Percentiles rank a stretch among this genome's conserved stretches.
These are phyloP conservation scores for Chlamydomonas sp. DNA, from an alignment of 139 green algal genomes.

Conservation along the genomic window DNA sequence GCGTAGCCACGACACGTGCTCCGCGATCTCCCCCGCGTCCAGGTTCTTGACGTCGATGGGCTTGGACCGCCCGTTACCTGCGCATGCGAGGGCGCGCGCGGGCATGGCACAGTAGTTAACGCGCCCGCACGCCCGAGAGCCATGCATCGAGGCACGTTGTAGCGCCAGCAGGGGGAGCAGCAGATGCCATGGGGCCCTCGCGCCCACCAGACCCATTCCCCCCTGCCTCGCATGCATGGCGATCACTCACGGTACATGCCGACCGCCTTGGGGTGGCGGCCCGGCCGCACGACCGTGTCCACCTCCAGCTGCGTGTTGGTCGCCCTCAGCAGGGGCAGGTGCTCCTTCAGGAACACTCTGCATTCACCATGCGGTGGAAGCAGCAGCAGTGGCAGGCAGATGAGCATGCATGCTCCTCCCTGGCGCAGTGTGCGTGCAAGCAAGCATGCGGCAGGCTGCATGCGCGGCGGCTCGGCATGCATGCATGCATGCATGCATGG, in stretches of 20 bases:
- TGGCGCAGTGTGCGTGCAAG: background rate
- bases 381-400: background rate
- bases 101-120: background rate
- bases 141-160: background rate
- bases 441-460: background rate
- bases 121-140: background rate
- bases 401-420: background rate
- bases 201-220: too few relatives aligned
- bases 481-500: too few relatives aligned
- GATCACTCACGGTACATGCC: constrained; percentile 27
- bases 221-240: background rate
- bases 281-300: background rate
- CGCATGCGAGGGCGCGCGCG: background rate
- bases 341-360: constrained; percentile 19
- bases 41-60: constrained; percentile 31
- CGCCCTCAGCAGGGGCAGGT: constrained; percentile 12
- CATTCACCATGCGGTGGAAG: too few relatives aligned
- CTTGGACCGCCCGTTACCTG: constrained; percentile 31
- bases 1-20: constrained; percentile 26
- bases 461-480: background rate
- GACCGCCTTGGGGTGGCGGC: constrained; percentile 22
- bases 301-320: constrained; percentile 20
- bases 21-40: constrained; percentile 16
- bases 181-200: too few relatives aligned
- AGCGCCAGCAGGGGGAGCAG: background rate